These are phyloP conservation scores for Piper longum DNA, from an alignment of 164 flowering plant species.

Conservation along the genomic window DNA sequence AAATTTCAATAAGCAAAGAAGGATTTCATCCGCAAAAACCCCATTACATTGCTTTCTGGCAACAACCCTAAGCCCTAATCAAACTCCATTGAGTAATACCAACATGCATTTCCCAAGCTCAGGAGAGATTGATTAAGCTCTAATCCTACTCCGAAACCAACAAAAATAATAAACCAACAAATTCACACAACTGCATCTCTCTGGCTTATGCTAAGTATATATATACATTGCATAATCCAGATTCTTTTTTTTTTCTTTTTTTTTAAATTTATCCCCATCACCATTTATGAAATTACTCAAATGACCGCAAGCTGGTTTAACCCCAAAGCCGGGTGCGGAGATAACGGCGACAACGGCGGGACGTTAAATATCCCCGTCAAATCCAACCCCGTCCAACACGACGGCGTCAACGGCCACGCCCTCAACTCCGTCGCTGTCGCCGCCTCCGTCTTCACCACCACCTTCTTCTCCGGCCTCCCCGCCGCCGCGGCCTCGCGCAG, in stretches of 20 bases:
- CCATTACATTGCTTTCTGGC: not conserved
- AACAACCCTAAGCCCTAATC: not conserved
- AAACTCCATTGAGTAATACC: not conserved
- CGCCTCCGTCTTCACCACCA: not conserved
- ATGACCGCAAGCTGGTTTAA: conserved; percentile 17
- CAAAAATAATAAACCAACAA: not conserved
- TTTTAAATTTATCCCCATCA: too few species aligned
- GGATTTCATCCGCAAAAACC: not conserved
- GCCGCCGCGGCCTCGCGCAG: conserved; percentile 8
- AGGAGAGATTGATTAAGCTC: too few species aligned
- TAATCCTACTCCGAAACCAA: too few species aligned
- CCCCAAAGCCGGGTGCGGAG: conserved; percentile 11
- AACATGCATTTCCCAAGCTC: not conserved
- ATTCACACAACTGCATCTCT: not conserved
- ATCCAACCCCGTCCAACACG: conserved; percentile 20
- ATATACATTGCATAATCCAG: not conserved
- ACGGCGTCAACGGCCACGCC: conserved; percentile 24
- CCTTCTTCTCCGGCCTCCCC: conserved; percentile 3
- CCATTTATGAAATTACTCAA: not conserved
- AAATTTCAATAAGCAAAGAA: too few species aligned
- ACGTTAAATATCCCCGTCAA: conserved; percentile 21
- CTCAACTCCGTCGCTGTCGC: conserved; percentile 1
- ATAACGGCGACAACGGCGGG: conserved; percentile 27
- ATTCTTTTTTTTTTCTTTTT: not conserved
- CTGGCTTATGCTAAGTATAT: not conserved